Evolutionary conservation across 805 yeast species (phyloP).

Genomic region (Myxozyma udenii): DNA sequence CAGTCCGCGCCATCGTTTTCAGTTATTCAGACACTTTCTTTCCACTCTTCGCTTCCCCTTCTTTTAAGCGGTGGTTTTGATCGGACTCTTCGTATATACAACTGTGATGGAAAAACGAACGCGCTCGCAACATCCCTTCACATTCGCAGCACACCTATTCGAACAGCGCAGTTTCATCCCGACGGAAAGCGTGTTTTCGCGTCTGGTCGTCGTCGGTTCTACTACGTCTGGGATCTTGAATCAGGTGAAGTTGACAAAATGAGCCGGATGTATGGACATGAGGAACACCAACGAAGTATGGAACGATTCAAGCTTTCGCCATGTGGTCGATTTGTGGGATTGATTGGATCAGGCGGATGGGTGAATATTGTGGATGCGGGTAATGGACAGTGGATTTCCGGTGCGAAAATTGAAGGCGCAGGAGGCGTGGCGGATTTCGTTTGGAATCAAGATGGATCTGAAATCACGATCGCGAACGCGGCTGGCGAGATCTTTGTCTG

Average conservation of each 20-base stretch:
- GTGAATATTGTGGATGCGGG: conserved; percentile 70
- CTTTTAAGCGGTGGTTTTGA: conserved; percentile 91
- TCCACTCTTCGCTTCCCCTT: conserved; percentile 82
- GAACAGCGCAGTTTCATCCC: conserved; percentile 64
- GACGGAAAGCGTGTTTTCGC: conserved; percentile 61
- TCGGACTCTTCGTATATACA: conserved; percentile 78
- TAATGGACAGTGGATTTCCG: conserved; percentile 83
- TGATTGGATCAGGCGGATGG: conserved; percentile 89
- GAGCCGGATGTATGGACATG: conserved; percentile 88
- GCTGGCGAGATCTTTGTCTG: conserved; percentile 92
- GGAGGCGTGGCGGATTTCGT: conserved; percentile 81
- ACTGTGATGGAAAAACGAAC: conserved; percentile 83
- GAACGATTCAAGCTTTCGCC: conserved; percentile 77
- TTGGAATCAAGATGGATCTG: conserved; percentile 50
- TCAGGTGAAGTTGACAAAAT: conserved; percentile 76
- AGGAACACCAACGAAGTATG: conserved; percentile 75
- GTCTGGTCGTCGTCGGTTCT: conserved; percentile 86
- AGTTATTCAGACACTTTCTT: conserved; percentile 79
- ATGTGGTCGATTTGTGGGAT: conserved; percentile 66
- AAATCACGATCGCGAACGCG: conserved; percentile 61
- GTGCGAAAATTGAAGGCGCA: conserved; percentile 69
- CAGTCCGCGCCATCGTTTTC: conserved; percentile 62
- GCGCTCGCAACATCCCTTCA: conserved; percentile 78
- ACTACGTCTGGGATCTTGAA: conserved; percentile 88
- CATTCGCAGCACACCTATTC: conserved; percentile 74